These are phyloP conservation scores for Theobroma cacao DNA, from an alignment of 345 rosid genomes.

Conservation along the genomic window DNA sequence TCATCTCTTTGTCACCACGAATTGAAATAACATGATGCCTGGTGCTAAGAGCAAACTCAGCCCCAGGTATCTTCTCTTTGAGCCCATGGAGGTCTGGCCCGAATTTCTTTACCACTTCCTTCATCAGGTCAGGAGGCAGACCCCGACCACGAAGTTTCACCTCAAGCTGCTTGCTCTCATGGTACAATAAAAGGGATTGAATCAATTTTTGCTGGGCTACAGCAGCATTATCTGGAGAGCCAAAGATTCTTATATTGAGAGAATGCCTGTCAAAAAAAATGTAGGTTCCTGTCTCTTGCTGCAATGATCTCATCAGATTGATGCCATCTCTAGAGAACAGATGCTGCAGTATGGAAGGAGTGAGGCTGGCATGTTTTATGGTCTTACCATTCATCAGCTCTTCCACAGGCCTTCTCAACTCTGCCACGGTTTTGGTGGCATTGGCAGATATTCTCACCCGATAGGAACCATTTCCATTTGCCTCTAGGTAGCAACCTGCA, in stretches of 20 bases:
- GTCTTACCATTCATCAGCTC: constrained; percentile 71
- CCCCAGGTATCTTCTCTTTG: constrained; percentile 60
- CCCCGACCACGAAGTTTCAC: constrained; percentile 61
- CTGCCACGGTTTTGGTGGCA: constrained; percentile 79
- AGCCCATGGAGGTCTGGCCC: constrained; percentile 76
- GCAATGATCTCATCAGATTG: constrained; percentile 52
- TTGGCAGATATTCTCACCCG: constrained; percentile 65
- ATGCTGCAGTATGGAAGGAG: constrained; percentile 47
- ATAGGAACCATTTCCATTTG: constrained; percentile 50
- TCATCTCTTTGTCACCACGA: constrained; percentile 54
- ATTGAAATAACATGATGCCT: constrained; percentile 57
- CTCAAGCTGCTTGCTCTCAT: constrained; percentile 60
- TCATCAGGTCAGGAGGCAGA: constrained; percentile 71
- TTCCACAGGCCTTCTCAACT: constrained; percentile 74
- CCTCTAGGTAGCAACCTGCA: constrained; percentile 40
- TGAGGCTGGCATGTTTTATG: constrained; percentile 53
- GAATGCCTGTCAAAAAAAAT: constrained; percentile 60
- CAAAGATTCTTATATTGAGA: constrained; percentile 54
- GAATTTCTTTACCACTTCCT: constrained; percentile 61
- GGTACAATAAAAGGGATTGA: constrained; percentile 47
- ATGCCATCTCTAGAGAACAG: constrained; percentile 60
- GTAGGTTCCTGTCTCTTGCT: constrained; percentile 55
- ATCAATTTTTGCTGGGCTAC: constrained; percentile 56
- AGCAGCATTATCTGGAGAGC: constrained; percentile 41
- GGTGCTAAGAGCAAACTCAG: constrained; percentile 55